These are phyloP conservation scores for Juglanconis oblonga DNA, from an alignment of 2,329 filamentous ascomycete species.

Conservation along the genomic window DNA sequence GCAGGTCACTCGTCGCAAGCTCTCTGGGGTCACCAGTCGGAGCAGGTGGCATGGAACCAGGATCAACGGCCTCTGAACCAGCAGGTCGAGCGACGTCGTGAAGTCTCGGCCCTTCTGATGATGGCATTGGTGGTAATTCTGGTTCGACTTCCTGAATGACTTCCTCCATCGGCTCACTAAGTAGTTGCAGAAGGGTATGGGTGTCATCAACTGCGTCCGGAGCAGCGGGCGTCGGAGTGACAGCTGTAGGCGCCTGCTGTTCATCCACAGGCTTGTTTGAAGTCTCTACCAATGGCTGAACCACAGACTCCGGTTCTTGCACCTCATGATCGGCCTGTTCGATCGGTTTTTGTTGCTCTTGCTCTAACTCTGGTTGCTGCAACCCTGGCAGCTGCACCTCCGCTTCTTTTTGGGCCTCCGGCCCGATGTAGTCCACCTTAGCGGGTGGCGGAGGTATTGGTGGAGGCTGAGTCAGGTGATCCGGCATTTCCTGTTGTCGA, in stretches of 20 bases:
- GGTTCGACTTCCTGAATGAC: background rate
- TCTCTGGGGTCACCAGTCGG: conserved; percentile 47
- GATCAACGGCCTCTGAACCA: conserved; percentile 19
- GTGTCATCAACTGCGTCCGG: conserved; percentile 1
- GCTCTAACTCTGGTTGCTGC: background rate
- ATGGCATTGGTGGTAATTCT: conserved; percentile 4
- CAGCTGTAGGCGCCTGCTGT: background rate
- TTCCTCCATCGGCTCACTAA: conserved; percentile 1
- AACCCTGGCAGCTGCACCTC: background rate
- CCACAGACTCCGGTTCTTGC: background rate
- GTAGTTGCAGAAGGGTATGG: conserved; percentile 11
- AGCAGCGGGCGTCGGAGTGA: background rate
- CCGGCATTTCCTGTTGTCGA: conserved; percentile 16
- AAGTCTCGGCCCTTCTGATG: conserved; percentile 19
- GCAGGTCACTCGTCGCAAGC: conserved; percentile 26
- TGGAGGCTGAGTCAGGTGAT: background rate
- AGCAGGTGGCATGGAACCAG: conserved; percentile 29
- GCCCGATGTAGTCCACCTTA: background rate
- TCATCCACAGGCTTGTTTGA: background rate
- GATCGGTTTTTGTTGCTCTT: background rate
- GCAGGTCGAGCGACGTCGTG: conserved; percentile 19
- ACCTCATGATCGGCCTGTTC: background rate
- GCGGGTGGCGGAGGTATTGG: conserved; percentile 9
- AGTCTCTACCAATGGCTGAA: background rate
- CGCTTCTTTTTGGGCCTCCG: background rate